Base-by-base conservation (phyloP, 164 flowering plant species). In the Vitis amurensis region DNA sequence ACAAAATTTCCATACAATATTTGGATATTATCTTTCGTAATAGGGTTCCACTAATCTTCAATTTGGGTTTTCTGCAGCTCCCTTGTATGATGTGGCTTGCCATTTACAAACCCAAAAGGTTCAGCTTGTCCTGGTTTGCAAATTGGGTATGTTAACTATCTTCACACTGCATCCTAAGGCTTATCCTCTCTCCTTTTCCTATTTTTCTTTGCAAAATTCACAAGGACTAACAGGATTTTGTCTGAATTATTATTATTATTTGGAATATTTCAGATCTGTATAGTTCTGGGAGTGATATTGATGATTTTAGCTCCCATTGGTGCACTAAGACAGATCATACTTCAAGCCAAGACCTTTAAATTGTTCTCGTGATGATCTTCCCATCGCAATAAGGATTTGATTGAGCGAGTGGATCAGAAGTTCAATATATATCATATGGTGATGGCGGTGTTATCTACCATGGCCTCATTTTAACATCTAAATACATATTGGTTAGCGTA, bases 231-330 rank as follows among this genome's bases (percentile, higher is more conserved):
- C 3, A 11, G 9, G 9, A 51, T 17, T 44, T 8, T 12, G 16
- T 37, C 4, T 19, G 4, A 9, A 30, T 19, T 19, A 19, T 19
- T 19, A 19, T 19, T 19, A 19, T 23, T 23, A 1, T 23, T 1
- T 23, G 27, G 27, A 23, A 8, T 2, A 11, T 67, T 75, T 14
- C 88, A 91, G 91, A 55, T 83, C 4, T 88, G 94, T 82, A 89
- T 91, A 31, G 61, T 87, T 2, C 64, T 87, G 12, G 97, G 97
- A 1, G 59, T 88, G 11, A 0, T 79, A 5, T 51, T 91, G 85
- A 88, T 80, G 86, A 19, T 82, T 51, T 15, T 91, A 13, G 57
- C 89, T 27, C 97, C 97, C 15, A 91, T 91, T 48, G 97, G 94
- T 29, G 97, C 79, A 13, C 60, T 88, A 11, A 82, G 94, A 60